Conservation (phyloP, 2,329 filamentous ascomycete species). For the Lachnellula cervina region DNA sequence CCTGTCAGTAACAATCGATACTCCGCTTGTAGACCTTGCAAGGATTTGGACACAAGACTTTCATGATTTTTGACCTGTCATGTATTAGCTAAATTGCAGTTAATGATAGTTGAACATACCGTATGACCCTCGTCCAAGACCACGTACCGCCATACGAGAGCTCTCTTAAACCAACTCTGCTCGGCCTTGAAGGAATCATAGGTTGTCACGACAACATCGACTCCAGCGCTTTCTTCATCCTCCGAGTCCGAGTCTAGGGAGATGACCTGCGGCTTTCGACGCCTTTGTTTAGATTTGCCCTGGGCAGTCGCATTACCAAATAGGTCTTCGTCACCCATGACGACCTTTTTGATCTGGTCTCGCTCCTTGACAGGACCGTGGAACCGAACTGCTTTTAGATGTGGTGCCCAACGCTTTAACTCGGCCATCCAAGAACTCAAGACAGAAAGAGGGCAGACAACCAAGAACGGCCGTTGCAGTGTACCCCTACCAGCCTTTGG, state of each 20-base stretch:
- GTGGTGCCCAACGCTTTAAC: slow-evolving; percentile 42
- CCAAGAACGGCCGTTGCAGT: slow-evolving; percentile 38
- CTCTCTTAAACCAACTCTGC: slow-evolving; percentile 43
- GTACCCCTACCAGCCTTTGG: slow-evolving; percentile 32
- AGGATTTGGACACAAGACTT: slow-evolving; percentile 28
- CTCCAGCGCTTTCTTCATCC: slow-evolving; percentile 26
- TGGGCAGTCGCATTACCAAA: slow-evolving; percentile 36
- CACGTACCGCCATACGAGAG: slow-evolving; percentile 48
- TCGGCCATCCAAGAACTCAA: slow-evolving; percentile 45
- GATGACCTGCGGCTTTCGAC: slow-evolving; percentile 16
- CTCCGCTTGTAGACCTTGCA: slow-evolving; percentile 33
- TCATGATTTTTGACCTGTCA: slow-evolving; percentile 37
- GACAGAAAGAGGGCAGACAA: slow-evolving; percentile 48
- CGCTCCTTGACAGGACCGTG: slow-evolving; percentile 42
- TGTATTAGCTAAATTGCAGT: not conserved
- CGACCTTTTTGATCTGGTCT: slow-evolving; percentile 42
- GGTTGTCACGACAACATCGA: slow-evolving; percentile 44
- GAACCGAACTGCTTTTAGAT: slow-evolving; percentile 42
- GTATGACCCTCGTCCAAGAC: slow-evolving; percentile 50
- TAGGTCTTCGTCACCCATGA: slow-evolving; percentile 40
- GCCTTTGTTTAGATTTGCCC: slow-evolving; percentile 24
- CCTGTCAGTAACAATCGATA: slow-evolving; percentile 35
- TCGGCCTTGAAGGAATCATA: slow-evolving; percentile 45
- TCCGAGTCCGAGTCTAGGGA: slow-evolving; percentile 27
- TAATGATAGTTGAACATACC: slow-evolving; percentile 29